These are phyloP conservation scores for Sclerotinia sclerotiorum DNA, from an alignment of 2,329 filamentous ascomycete species.

Conservation along the genomic window DNA sequence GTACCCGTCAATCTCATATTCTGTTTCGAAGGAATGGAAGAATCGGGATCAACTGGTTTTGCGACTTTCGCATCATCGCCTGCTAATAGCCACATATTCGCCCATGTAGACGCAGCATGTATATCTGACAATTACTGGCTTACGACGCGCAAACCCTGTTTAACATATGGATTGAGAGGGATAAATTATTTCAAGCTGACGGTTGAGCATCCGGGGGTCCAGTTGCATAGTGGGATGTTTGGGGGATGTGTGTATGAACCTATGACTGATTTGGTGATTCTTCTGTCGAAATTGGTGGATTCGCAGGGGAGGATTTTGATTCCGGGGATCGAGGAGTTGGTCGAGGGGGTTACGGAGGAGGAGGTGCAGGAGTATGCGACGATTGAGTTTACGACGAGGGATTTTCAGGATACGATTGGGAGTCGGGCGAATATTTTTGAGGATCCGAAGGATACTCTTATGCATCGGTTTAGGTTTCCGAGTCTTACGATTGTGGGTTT, in stretches of 20 bases:
- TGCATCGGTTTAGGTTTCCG: conserved; percentile 14
- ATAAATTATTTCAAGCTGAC: conserved; percentile 18
- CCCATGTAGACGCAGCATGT: conserved; percentile 1
- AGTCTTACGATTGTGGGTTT: neutral
- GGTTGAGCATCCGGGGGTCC: neutral
- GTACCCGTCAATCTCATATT: conserved; percentile 15
- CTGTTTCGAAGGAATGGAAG: conserved; percentile 23
- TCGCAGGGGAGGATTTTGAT: conserved; percentile 10
- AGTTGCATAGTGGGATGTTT: conserved; percentile 18
- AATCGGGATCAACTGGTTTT: conserved; percentile 14
- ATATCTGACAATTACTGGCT: conserved; percentile 22
- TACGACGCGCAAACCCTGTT: conserved; percentile 11
- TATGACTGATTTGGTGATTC: conserved; percentile 10
- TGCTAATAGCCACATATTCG: neutral
- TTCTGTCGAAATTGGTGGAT: conserved; percentile 15
- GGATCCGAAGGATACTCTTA: conserved; percentile 4
- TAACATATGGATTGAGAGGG: conserved; percentile 14
- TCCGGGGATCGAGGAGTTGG: conserved; percentile 2
- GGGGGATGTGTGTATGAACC: conserved; percentile 16
- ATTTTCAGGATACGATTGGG: conserved; percentile 8
- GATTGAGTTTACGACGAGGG: conserved; percentile 12
- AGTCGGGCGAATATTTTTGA: conserved; percentile 7
- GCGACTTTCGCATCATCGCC: neutral
- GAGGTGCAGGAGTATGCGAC: neutral
- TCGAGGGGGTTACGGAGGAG: neutral